Evolutionary conservation across 495 filamentous ascomycete genomes (phyloP), one percentile per base, ranked within the genome.

Genomic region (Annulohypoxylon moriforme): DNA sequence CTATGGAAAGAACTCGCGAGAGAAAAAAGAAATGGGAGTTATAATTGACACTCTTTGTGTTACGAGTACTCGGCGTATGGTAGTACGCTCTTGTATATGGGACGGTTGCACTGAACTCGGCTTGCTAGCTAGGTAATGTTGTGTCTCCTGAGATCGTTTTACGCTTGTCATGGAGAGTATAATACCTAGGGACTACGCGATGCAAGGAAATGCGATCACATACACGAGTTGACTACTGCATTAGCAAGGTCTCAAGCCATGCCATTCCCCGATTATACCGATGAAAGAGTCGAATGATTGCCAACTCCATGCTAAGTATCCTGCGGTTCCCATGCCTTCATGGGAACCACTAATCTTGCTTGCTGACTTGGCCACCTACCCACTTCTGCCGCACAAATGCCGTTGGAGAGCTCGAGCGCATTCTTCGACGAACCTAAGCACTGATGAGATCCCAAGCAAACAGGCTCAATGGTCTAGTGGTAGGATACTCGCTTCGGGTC

Each of bases 381-480:
- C 38, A 42, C 14, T 42, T 42, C 14, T n/a, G n/a, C n/a, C 40
- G 40, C 40, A 44, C 16, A 18, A 44, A 44, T 7, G 40, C 46
- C 20, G 46, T 25, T 25, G 20, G 9, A 49, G 13, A 10, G 8
- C 18, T 24, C 11, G 8, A 24, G 0, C 46, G 18, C 46, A 49
- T 24, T 49, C 46, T 24, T 49, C 20, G 46, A 25, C 20, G 9
- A 49, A 22, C 46, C 18, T 49, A 49, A 24, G 46, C 18, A 10
- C 2, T 10, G 10, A 49, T 8, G 20, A 24, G 20, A 49, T 31
- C 49, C 25, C 27, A n/a, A 53, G 5, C 49, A 31, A 29, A 13
- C 14, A 20, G 38, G 57, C 57, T 44, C 36, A 60, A 57, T 57
- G 53, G 53, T 57, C 53, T 57, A 57, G 53, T 57, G 53, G 53